These are phyloP conservation scores for Cutaneotrichosporon mucoides DNA, from an alignment of 1,284 basidiomycete genomes.

Conservation along the genomic window DNA sequence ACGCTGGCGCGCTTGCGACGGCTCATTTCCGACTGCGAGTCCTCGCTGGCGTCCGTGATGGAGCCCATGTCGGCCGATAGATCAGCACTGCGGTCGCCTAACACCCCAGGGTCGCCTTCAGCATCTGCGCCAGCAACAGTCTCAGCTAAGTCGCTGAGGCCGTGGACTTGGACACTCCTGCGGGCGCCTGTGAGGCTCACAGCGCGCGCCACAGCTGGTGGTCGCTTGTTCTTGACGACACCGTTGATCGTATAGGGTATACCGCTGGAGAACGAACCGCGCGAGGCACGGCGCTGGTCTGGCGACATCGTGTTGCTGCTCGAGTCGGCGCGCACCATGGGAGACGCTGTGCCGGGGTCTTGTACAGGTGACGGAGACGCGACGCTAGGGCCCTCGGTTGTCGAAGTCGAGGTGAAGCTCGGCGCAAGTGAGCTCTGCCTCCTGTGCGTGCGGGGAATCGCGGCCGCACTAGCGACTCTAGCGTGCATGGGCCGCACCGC, in stretches of 20 bases:
- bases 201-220: conserved; percentile 5
- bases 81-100: not conserved
- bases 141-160: conserved; percentile 9
- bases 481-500: conserved; percentile 8
- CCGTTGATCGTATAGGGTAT: conserved; percentile 44
- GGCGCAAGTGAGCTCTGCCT: conserved; percentile 36
- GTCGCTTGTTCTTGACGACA: conserved; percentile 31
- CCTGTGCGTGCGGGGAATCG: conserved; percentile 19
- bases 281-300: not conserved
- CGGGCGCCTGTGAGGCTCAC: not conserved
- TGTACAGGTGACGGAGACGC: conserved; percentile 31
- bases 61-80: not conserved
- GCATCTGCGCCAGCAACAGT: not conserved
- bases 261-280: conserved; percentile 22
- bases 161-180: conserved; percentile 7
- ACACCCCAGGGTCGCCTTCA: not conserved
- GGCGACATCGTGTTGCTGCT: conserved; percentile 2
- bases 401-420: conserved; percentile 37
- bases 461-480: conserved; percentile 13
- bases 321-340: conserved; percentile 4
- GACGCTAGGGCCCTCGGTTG: conserved; percentile 16
- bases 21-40: conserved; percentile 18
- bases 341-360: conserved; percentile 14
- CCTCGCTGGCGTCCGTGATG: conserved; percentile 24
- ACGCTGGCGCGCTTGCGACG: conserved; percentile 40